phyloP scores from a whole-genome alignment of 768 basidiomycete species.

The Kwoniella bestiolae region DNA sequence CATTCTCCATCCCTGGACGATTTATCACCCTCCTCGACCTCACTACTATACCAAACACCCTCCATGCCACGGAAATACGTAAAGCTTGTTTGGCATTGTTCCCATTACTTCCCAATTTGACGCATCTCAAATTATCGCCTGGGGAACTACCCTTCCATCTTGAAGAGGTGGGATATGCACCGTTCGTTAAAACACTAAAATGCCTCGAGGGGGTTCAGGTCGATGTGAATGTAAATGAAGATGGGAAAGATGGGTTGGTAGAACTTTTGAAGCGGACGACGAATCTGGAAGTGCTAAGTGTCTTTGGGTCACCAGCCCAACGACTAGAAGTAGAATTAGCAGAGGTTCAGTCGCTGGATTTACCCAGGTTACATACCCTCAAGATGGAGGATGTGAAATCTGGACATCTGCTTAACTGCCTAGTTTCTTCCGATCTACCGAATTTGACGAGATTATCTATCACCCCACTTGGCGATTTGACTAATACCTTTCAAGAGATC shows the following conservation, averaged over 20 bases:
- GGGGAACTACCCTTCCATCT: conserved; percentile 23
- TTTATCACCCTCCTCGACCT: conserved; percentile 81
- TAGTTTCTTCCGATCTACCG: conserved; percentile 45
- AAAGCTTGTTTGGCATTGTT: conserved; percentile 34
- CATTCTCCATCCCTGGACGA: conserved; percentile 82
- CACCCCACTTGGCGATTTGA: conserved; percentile 41
- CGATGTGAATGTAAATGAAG: not conserved
- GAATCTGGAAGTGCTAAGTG: conserved; percentile 15
- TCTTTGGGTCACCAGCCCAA: conserved; percentile 2
- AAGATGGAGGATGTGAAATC: conserved; percentile 37
- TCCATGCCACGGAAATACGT: conserved; percentile 30
- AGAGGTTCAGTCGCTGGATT: not conserved
- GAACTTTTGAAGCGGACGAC: conserved; percentile 4
- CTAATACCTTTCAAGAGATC: conserved; percentile 30
- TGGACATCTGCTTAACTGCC: conserved; percentile 34
- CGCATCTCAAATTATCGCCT: conserved; percentile 46
- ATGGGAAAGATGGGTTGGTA: conserved; percentile 8
- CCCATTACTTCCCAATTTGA: conserved; percentile 51
- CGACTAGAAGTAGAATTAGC: not conserved
- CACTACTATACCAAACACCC: conserved; percentile 56
- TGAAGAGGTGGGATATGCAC: conserved; percentile 18
- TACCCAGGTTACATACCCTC: conserved; percentile 45
- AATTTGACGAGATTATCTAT: conserved; percentile 37
- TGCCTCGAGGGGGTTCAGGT: conserved; percentile 34
- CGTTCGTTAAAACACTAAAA: conserved; percentile 20